Base-by-base conservation (phyloP, 1,139 yeast species). In the Taiozyma sp. region DNA sequence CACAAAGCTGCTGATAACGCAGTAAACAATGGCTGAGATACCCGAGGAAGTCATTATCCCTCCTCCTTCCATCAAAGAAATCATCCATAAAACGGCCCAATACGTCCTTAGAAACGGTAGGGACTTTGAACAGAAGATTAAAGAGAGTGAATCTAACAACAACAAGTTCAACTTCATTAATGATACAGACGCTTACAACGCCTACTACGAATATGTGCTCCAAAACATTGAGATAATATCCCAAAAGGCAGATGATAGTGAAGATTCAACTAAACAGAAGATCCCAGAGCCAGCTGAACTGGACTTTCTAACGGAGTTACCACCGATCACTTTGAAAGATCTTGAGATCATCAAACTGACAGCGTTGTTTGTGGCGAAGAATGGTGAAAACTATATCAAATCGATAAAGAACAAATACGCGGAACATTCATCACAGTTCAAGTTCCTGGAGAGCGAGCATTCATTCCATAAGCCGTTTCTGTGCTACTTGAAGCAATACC, bases 81-180 rank as follows among this genome's bases (percentile, higher is more conserved):
- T 81, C 9, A 83, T 90, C 16, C 84, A 80, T 50, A 87, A 85
- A 62, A 88, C 96, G 0, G 88, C 85, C 1, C 79, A 72, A 3
- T 88, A 85, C 62, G 88, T 90, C 11, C 61, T 71, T 34, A 75
- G 87, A 56, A 86, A 88, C 62, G 97, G 96, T 0, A 64, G 61
- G 37, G 68, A 73, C 10, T 87, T 89, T 67, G 95, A 85, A 59
- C 73, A 74, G 6, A 71, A 88, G 51, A 75, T 89, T 48, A 69
- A 68, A 32, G 69, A 71, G 44, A 70, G 69, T 39, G 82, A 79
- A 53, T 65, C 70, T 35, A 68, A 68, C 26, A 77, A 75, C 52
- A 71, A 74, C 30, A 83, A 84, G 64, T 89, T 89, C 63, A 70
- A 77, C 28, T 90, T 90, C 62, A 66, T 89, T 13, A 67, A 73